Conservation (phyloP, 495 filamentous ascomycete genomes). For the Terfezia boudieri region DNA sequence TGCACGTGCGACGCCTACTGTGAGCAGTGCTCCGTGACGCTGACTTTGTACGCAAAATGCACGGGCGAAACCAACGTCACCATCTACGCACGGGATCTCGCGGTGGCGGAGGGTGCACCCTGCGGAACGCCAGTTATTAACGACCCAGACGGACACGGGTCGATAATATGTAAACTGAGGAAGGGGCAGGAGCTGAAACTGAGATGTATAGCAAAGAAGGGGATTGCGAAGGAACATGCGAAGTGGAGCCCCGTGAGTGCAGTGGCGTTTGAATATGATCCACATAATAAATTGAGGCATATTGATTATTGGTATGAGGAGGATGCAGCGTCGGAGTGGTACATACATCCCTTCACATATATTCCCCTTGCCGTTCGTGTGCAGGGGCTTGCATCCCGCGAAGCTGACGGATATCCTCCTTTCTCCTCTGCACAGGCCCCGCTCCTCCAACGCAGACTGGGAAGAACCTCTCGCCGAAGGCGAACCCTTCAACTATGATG, state of each 20-base stretch:
- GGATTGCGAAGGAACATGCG: constrained; percentile 93
- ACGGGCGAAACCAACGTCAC: constrained; percentile 62
- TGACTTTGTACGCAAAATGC: constrained; percentile 65
- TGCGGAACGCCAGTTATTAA: constrained; percentile 68
- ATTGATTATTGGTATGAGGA: constrained; percentile 84
- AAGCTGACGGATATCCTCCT: not conserved
- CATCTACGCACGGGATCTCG: constrained; percentile 71
- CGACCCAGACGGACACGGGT: constrained; percentile 60
- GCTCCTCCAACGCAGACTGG: constrained; percentile 63
- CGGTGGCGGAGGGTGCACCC: constrained; percentile 34
- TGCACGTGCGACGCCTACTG: constrained; percentile 92
- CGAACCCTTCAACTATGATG: constrained; percentile 78
- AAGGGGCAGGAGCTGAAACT: constrained; percentile 73
- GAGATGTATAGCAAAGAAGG: constrained; percentile 88
- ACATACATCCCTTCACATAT: constrained; percentile 21
- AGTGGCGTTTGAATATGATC: constrained; percentile 94
- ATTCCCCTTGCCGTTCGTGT: not conserved
- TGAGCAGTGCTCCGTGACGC: constrained; percentile 64
- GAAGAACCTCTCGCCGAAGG: constrained; percentile 63
- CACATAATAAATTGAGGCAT: constrained; percentile 78
- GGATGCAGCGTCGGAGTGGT: constrained; percentile 74
- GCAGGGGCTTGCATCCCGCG: not conserved
- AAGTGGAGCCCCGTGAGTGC: constrained; percentile 89
- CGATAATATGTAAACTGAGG: constrained; percentile 69
- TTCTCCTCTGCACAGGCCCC: constrained; percentile 36